Base-by-base conservation (phyloP, 2,329 filamentous ascomycete species). In the Tolypocladium inflatum region DNA sequence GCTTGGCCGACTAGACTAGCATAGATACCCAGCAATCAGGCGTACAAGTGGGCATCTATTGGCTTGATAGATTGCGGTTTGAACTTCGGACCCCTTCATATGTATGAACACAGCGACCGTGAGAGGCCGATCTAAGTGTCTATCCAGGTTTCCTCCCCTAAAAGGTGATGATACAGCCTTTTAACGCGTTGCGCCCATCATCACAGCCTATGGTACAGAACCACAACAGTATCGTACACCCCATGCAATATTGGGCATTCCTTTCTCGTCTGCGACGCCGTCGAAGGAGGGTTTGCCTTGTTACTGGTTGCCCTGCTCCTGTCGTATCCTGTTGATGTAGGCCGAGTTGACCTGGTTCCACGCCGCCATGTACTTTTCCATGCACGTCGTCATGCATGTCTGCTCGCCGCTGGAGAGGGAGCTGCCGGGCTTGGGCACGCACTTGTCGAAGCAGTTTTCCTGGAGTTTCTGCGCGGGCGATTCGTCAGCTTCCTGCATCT, bases 331-430 rank as follows among this genome's bases (percentile, higher is more conserved):
- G 62, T 74, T 73, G 67, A 90, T 82, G 71, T 90, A 91, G 45
- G 85, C 79, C 54, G 79, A 73, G 76, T 86, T 88, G 67, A 90
- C 85, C 62, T 81, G 76, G 75, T 91, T 91, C 89, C 89, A 93
- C 13, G 88, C 82, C 38, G 80, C 76, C 79, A 92, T 90, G 79
- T 92, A 93, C 74, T 92, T 92, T 67, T 92, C 88, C 84, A 91
- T 89, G 78, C 89, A 93, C 60, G 81, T 79, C 23, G 82, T 89
- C 68, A 89, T 80, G 76, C 89, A 93, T 26, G 81, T 78, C 68
- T 84, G 78, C 72, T 93, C 89, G 73, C 80, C 74, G 73, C 80
- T 82, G 55, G 85, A 86, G 58, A 92, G 75, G 57, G 83, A 84
- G 55, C 79, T 72, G 59, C 87, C 86, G 57, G 89, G 87, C 68